Conservation (phyloP, 2,329 filamentous ascomycete genomes). For the Sporothrix sp. region DNA sequence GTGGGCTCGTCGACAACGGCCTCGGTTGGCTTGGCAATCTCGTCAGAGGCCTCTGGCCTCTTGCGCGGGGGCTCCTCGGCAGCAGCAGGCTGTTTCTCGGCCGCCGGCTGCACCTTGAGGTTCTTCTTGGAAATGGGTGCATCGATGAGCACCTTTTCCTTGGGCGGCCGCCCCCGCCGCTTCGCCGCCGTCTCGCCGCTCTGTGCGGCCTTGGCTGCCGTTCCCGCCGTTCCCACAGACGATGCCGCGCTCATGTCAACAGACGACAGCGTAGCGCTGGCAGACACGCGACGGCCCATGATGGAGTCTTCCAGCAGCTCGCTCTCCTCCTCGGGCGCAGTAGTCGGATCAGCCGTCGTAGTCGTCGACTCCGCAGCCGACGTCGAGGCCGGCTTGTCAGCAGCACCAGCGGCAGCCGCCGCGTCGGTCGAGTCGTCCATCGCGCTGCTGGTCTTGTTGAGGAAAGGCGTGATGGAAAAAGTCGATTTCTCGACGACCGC, state of each 20-base stretch:
- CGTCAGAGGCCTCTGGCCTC: slow-evolving; percentile 26
- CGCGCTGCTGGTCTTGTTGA: slow-evolving; percentile 57
- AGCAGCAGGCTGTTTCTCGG: slow-evolving; percentile 17
- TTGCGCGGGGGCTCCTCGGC: slow-evolving; percentile 25
- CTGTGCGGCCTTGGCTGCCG: background rate
- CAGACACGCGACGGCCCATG: slow-evolving; percentile 7
- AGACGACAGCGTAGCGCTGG: slow-evolving; percentile 2
- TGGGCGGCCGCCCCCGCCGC: slow-evolving; percentile 34
- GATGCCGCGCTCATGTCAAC: slow-evolving; percentile 3
- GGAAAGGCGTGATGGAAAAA: slow-evolving; percentile 89
- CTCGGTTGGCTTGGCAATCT: slow-evolving; percentile 11
- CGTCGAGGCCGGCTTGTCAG: slow-evolving; percentile 2
- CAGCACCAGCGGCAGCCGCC: background rate
- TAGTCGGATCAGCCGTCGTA: background rate
- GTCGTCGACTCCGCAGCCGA: background rate
- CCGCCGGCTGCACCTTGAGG: slow-evolving; percentile 17
- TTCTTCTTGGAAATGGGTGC: slow-evolving; percentile 38
- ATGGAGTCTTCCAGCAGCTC: slow-evolving; percentile 16
- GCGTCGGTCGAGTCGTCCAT: slow-evolving; percentile 27
- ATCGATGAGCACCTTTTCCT: slow-evolving; percentile 35
- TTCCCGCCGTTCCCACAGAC: background rate
- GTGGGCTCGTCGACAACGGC: slow-evolving; percentile 19
- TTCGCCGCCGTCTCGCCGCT: slow-evolving; percentile 24
- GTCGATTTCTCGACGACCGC: slow-evolving; percentile 75
- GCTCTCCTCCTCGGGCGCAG: slow-evolving; percentile 16